A percentile compares a stretch with the other conserved stretches of the same genome.
phyloP scores from a whole-genome alignment of 2,329 filamentous ascomycete genomes.

The Whalleya microplaca region DNA sequence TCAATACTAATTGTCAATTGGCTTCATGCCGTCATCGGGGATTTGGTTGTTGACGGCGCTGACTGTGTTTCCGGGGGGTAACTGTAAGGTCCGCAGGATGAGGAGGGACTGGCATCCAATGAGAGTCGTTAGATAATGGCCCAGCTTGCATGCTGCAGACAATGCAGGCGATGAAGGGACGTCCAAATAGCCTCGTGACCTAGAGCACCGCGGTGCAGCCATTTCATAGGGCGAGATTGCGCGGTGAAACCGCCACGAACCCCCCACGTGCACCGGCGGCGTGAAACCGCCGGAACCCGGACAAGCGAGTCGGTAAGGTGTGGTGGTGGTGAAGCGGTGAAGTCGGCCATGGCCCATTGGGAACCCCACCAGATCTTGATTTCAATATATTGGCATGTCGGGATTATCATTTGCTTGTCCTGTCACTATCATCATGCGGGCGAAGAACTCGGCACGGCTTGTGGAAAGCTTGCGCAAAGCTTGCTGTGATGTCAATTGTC shows the following conservation, averaged over 20 bases:
- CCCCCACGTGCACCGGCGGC: constrained; percentile 35
- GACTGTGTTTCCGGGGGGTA: not conserved
- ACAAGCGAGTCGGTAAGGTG: constrained; percentile 21
- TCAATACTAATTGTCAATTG: not conserved
- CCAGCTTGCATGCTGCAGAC: constrained; percentile 23
- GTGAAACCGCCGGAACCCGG: constrained; percentile 33
- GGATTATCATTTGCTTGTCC: constrained; percentile 6
- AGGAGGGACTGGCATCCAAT: not conserved
- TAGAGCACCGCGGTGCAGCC: constrained; percentile 17
- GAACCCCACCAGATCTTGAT: constrained; percentile 1
- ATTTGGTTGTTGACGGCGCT: not conserved
- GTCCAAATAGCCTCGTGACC: constrained; percentile 35
- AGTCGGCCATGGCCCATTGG: constrained; percentile 16
- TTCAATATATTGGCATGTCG: not conserved
- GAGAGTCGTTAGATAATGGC: not conserved
- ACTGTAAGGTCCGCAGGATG: not conserved
- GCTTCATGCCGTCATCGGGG: not conserved
- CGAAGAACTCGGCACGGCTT: constrained; percentile 4
- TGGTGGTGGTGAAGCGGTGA: constrained; percentile 29
- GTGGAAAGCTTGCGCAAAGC: constrained; percentile 21
- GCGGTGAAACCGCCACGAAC: constrained; percentile 20
- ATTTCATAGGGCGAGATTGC: constrained; percentile 1
- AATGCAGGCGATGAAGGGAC: constrained; percentile 27
- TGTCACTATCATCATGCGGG: too few relatives aligned
- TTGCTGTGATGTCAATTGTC: constrained; percentile 5